These are phyloP conservation scores for Mycosarcoma maydis DNA, from an alignment of 1,284 basidiomycete species.

Conservation along the genomic window DNA sequence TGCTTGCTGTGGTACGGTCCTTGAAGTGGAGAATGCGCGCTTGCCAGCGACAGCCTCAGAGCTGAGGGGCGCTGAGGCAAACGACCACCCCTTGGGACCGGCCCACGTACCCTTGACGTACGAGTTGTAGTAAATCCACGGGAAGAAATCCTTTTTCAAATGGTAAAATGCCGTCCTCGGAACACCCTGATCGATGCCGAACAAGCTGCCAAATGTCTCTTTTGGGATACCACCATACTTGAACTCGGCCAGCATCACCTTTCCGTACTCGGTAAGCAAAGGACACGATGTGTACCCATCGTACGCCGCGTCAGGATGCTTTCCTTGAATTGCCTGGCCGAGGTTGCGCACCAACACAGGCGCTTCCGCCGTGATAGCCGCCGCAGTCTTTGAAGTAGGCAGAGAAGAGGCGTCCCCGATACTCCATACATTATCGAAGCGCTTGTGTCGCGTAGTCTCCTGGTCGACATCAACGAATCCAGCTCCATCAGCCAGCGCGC, in stretches of 20 bases:
- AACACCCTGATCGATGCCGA: slow-evolving; percentile 58
- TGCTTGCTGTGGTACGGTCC: not conserved
- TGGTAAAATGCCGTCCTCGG: slow-evolving; percentile 81
- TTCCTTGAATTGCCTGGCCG: slow-evolving; percentile 39
- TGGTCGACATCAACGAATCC: slow-evolving; percentile 79
- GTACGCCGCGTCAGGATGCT: slow-evolving; percentile 48
- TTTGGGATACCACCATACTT: slow-evolving; percentile 84
- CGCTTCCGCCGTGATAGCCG: slow-evolving; percentile 88
- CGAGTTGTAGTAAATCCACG: slow-evolving; percentile 83
- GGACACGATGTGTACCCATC: slow-evolving; percentile 66
- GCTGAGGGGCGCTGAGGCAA: slow-evolving; percentile 22
- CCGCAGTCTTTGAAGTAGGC: slow-evolving; percentile 94
- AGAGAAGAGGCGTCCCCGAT: slow-evolving; percentile 89
- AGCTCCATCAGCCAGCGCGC: slow-evolving; percentile 72
- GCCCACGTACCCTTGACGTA: slow-evolving; percentile 75
- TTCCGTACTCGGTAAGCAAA: slow-evolving; percentile 79
- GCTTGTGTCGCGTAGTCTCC: slow-evolving; percentile 82
- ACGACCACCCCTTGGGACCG: slow-evolving; percentile 58
- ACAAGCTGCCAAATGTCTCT: slow-evolving; percentile 72
- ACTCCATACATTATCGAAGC: slow-evolving; percentile 83
- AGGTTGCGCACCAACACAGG: slow-evolving; percentile 94
- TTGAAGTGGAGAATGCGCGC: slow-evolving; percentile 24
- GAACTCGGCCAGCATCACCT: slow-evolving; percentile 87
- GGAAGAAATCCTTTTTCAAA: slow-evolving; percentile 91
- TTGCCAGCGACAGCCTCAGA: slow-evolving; percentile 32